Evolutionary conservation across 139 green algal genomes (phyloP).

Genomic region (Chara braunii): DNA sequence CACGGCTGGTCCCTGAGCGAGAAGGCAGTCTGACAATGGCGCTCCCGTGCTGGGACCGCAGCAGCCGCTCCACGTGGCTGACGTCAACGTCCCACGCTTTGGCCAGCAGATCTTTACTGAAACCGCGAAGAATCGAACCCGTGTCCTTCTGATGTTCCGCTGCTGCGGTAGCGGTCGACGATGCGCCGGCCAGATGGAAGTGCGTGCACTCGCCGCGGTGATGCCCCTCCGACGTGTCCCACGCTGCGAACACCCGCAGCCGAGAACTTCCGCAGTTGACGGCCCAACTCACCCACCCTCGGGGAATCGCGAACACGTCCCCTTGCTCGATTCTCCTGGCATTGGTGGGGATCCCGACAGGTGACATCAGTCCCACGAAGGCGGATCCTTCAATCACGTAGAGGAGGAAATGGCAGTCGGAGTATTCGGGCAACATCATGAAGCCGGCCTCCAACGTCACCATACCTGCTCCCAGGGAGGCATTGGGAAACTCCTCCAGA

Average conservation of each 20-base stretch:
- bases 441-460: too few species aligned
- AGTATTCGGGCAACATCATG: too few species aligned
- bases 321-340: conserved; percentile 6
- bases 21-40: too few species aligned
- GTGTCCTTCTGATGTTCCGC: conserved; percentile 23
- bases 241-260: neutral
- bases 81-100: too few species aligned
- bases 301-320: conserved; percentile 9
- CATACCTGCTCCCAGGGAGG: too few species aligned
- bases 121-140: conserved; percentile 22
- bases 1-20: too few species aligned
- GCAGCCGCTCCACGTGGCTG: too few species aligned
- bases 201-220: conserved; percentile 19
- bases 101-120: too few species aligned
- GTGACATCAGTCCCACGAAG: conserved; percentile 21
- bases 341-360: conserved; percentile 25
- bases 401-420: too few species aligned
- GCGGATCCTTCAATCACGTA: conserved; percentile 21
- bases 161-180: too few species aligned
- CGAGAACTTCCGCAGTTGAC: conserved; percentile 18
- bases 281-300: conserved; percentile 16
- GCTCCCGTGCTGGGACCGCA: too few species aligned
- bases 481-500: too few species aligned
- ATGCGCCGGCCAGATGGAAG: conserved; percentile 27
- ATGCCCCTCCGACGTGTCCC: conserved; percentile 20